These are phyloP conservation scores for Penicillium dipodomyicola DNA, from an alignment of 495 filamentous ascomycete species.

Conservation along the genomic window DNA sequence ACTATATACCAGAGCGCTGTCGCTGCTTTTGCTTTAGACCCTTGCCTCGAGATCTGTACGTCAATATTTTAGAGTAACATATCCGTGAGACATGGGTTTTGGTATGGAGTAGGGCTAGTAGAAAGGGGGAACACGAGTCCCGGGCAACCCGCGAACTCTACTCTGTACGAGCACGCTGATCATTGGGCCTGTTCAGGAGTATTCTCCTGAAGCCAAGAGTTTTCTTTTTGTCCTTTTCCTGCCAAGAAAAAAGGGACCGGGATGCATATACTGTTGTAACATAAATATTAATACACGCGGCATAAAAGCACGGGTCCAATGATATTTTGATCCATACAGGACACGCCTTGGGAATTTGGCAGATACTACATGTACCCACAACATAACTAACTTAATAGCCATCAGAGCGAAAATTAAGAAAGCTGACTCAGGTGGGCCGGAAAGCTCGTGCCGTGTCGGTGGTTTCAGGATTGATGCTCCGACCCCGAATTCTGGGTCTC, in stretches of 20 bases:
- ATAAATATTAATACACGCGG: background rate
- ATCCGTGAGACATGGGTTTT: background rate
- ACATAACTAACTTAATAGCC: background rate
- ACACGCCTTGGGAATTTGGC: background rate
- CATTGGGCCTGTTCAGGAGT: slow-evolving; percentile 8
- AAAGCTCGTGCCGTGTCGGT: slow-evolving; percentile 30
- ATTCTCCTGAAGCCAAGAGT: slow-evolving; percentile 3
- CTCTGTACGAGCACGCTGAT: slow-evolving; percentile 3
- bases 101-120: background rate
- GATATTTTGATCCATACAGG: background rate
- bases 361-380: background rate
- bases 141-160: slow-evolving; percentile 1
- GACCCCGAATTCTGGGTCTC: slow-evolving; percentile 13
- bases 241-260: slow-evolving; percentile 8
- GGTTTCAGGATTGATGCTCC: slow-evolving; percentile 28
- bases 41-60: background rate
- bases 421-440: slow-evolving; percentile 22
- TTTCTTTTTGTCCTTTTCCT: background rate
- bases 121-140: background rate
- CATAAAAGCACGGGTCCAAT: background rate
- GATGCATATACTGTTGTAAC: background rate
- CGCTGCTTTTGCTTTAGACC: background rate
- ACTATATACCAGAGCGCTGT: background rate
- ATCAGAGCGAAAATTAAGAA: background rate
- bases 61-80: background rate